Conservation (phyloP, 495 filamentous ascomycete genomes). For the Lophium mytilinum region DNA sequence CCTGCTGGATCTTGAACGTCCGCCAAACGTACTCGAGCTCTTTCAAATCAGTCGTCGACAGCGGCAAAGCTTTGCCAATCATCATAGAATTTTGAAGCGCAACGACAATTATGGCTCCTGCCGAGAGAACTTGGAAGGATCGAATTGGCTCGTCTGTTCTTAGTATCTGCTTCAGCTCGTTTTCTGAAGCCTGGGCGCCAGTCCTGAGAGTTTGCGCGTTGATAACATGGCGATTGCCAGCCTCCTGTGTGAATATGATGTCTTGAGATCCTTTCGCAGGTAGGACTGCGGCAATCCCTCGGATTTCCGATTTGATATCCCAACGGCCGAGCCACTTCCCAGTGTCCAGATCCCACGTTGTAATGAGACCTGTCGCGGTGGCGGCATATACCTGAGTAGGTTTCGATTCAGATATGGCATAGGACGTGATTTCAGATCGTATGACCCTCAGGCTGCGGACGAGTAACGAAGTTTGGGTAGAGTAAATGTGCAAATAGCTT, state of each 20-base stretch:
- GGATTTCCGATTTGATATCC: slow-evolving; percentile 38
- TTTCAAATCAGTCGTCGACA: slow-evolving; percentile 16
- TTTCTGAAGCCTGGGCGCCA: slow-evolving; percentile 5
- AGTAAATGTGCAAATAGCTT: slow-evolving; percentile 68
- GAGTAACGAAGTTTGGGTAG: slow-evolving; percentile 69
- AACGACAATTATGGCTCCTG: slow-evolving; percentile 35
- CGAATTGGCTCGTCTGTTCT: slow-evolving; percentile 16
- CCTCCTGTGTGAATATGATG: slow-evolving; percentile 14
- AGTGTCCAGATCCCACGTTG: slow-evolving; percentile 67
- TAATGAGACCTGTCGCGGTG: slow-evolving; percentile 55
- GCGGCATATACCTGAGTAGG: slow-evolving; percentile 60
- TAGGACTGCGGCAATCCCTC: slow-evolving; percentile 25
- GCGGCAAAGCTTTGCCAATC: slow-evolving; percentile 15
- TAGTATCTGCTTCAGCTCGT: slow-evolving; percentile 17
- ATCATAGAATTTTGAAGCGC: slow-evolving; percentile 32
- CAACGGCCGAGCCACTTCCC: slow-evolving; percentile 44
- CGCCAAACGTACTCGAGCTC: slow-evolving; percentile 44
- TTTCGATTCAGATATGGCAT: slow-evolving; percentile 50
- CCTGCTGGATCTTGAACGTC: slow-evolving; percentile 44
- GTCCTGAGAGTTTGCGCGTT: slow-evolving; percentile 16
- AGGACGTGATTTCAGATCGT: slow-evolving; percentile 41
- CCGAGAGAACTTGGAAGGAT: slow-evolving; percentile 32
- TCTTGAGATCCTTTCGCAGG: slow-evolving; percentile 10
- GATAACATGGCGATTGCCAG: slow-evolving; percentile 8
- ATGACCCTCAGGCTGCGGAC: slow-evolving; percentile 48